Base-by-base conservation (phyloP, 176 grass and related monocot genomes). In the Dactylis glomerata region DNA sequence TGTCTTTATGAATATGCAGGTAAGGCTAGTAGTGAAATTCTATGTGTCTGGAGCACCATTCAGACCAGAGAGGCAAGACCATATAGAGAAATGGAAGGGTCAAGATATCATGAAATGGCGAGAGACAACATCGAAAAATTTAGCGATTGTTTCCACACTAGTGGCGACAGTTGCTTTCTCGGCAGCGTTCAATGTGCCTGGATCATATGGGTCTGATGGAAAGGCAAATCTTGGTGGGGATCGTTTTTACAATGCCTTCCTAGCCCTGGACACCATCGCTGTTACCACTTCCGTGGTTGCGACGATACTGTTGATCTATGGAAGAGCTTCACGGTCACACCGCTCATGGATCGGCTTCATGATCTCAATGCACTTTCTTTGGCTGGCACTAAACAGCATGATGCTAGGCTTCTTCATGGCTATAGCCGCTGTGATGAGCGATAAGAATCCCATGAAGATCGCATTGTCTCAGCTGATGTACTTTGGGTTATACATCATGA, bases 101-200 rank as follows among this genome's bases (percentile, higher is more conserved):
- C 86, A 88, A 4, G 52, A 92, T 22, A 47, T 72, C 32, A 36
- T 85, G 65, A 89, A 86, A 83, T 92, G 86, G 90, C 68, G 80
- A 20, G 78, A 73, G 30, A 57, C 14, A 11, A 86, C 80, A 11
- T 86, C 79, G 0, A 86, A 90, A 8, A 89, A 92, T 17, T 78
- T 89, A 0, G 81, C 79, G 10, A 54, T 92, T 36, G 83, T 92
- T 22, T 82, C 80, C 23, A 85, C 85, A 2, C 77, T 92, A 3
- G 82, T 92, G 34, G 91, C 80, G 2, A 84, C 91, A 8, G 67
- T 90, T 3, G 91, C 87, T 36, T 92, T 92, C 67, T 92, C 83
- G 4, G 87, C 91, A 15, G 81, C 91, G 47, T 90, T 92, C 83
- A 92, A 90, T 10, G 81, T 92, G 22, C 91, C 87, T 2, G 87